Evolutionary conservation across 352 stramenopile genomes (phyloP).

Genomic region (Pythium coloratum): DNA sequence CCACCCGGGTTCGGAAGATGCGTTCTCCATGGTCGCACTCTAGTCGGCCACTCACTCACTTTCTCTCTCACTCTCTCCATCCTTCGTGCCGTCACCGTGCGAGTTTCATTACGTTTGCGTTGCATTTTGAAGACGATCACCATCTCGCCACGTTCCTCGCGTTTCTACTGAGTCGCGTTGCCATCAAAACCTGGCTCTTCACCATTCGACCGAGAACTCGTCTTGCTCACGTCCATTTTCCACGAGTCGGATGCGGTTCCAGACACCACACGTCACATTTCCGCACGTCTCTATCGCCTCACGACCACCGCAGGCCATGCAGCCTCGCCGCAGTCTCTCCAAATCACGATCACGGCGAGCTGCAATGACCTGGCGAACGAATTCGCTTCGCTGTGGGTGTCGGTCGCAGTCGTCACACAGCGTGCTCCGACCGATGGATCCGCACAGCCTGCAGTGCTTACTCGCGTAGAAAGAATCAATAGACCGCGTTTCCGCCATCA

Average conservation of each 20-base stretch:
- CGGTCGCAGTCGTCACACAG: slow-evolving; percentile 55
- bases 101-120: background rate
- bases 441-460: slow-evolving; percentile 77
- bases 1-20: slow-evolving; percentile 1
- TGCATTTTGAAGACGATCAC: background rate
- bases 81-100: no score
- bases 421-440: slow-evolving; percentile 48
- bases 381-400: slow-evolving; percentile 66
- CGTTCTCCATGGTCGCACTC: background rate
- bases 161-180: background rate
- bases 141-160: background rate
- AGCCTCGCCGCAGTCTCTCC: slow-evolving; percentile 40
- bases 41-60: background rate
- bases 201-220: slow-evolving; percentile 16
- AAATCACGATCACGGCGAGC: slow-evolving; percentile 43
- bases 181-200: background rate
- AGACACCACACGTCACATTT: slow-evolving; percentile 64
- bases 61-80: background rate
- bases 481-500: slow-evolving; percentile 32
- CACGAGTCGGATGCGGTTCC: slow-evolving; percentile 57
- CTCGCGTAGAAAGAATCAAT: slow-evolving; percentile 88
- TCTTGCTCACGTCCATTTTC: slow-evolving; percentile 10
- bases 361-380: slow-evolving; percentile 51
- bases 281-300: slow-evolving; percentile 43
- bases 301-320: slow-evolving; percentile 53